phyloP scores from a whole-genome alignment of 225 moss, liverwort and hornwort species.

The Bryoerythrophyllum caledonicum region DNA sequence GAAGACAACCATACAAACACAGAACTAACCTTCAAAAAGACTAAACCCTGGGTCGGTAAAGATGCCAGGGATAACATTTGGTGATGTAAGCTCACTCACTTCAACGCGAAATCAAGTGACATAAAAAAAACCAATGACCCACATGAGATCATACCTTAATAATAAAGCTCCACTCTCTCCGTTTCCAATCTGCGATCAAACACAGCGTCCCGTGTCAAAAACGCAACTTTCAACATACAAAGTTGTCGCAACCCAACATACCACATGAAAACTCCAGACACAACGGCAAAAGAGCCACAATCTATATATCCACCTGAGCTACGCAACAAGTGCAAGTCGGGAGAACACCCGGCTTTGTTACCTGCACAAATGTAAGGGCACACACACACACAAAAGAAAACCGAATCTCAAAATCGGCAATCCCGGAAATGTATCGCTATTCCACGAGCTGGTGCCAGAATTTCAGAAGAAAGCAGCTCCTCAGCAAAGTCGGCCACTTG shows the following conservation, averaged over 20 bases:
- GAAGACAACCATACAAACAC: not conserved
- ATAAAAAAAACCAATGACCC: not conserved
- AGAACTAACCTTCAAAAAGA: not conserved
- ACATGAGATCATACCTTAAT: not conserved
- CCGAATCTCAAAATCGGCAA: too few relatives aligned
- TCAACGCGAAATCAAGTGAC: not conserved
- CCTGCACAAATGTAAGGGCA: too few relatives aligned
- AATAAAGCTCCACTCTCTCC: not conserved
- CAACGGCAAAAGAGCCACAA: too few relatives aligned
- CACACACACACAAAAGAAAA: too few relatives aligned
- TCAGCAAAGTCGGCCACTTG: not conserved
- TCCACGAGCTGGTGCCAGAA: not conserved
- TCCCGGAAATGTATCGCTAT: not conserved
- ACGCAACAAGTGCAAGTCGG: not conserved
- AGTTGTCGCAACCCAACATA: not conserved
- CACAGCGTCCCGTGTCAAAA: slow-evolving; percentile 6
- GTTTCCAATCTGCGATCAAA: slow-evolving; percentile 8
- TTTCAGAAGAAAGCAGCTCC: too few relatives aligned
- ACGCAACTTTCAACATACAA: not conserved
- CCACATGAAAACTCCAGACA: not conserved
- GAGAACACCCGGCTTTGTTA: too few relatives aligned
- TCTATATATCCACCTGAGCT: not conserved
- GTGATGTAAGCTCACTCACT: not conserved
- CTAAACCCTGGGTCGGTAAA: not conserved
- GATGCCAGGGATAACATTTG: not conserved